Conservation (phyloP, 2,329 filamentous ascomycete species). For the Ophiostoma sp. region DNA sequence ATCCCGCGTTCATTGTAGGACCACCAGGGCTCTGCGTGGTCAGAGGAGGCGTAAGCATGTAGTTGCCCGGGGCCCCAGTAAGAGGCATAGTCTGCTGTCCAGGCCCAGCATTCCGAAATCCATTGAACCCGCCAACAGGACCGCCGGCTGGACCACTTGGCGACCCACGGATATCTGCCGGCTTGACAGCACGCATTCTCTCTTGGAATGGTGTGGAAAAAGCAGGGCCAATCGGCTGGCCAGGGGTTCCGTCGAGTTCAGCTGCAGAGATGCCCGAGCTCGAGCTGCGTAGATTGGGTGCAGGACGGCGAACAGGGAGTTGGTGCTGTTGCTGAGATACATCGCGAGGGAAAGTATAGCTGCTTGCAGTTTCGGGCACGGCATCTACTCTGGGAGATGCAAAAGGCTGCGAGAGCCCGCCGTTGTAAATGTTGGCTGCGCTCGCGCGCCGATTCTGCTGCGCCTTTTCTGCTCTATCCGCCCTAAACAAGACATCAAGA, state of each 20-base stretch:
- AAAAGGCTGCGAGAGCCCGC: constrained; percentile 44
- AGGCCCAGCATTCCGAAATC: constrained; percentile 18
- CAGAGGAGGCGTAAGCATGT: constrained; percentile 10
- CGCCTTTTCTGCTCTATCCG: constrained; percentile 72
- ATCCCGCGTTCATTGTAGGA: not conserved
- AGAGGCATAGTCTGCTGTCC: not conserved
- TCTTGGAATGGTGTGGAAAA: constrained; percentile 63
- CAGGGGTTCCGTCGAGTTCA: constrained; percentile 60
- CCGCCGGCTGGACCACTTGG: not conserved
- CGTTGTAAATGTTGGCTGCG: constrained; percentile 41
- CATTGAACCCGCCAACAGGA: not conserved
- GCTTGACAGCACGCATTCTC: constrained; percentile 52
- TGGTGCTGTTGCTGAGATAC: constrained; percentile 20
- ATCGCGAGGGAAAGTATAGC: constrained; percentile 20
- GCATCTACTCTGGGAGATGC: constrained; percentile 39
- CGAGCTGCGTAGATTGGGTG: constrained; percentile 40
- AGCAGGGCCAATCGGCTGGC: constrained; percentile 54
- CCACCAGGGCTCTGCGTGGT: not conserved
- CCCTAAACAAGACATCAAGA: constrained; percentile 84
- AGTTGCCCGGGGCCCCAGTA: not conserved
- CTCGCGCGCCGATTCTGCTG: constrained; percentile 49
- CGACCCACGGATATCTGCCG: constrained; percentile 27
- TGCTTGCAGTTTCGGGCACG: constrained; percentile 29
- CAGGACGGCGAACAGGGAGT: constrained; percentile 34
- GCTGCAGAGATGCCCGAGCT: constrained; percentile 57